Percentiles rank a stretch among this genome's conserved stretches.
Conservation (phyloP, 768 basidiomycete genomes). For the Leccinum longicurvipes region DNA sequence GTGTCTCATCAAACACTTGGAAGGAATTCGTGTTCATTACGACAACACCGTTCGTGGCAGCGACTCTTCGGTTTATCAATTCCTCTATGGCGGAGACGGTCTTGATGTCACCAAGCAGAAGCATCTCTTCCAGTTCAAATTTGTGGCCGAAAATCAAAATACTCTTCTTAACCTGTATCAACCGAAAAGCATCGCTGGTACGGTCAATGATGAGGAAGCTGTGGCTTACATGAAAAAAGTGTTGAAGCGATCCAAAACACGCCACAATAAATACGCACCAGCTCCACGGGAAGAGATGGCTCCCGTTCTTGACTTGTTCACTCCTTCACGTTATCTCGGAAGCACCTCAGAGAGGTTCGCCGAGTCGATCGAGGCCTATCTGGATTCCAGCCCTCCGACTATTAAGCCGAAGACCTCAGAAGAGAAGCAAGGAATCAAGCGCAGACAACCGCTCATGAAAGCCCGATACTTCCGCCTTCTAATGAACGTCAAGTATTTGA, state of each 20-base stretch:
- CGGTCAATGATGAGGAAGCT: constrained; percentile 67
- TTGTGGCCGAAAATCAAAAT: constrained; percentile 80
- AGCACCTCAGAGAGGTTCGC: constrained; percentile 93
- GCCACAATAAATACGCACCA: constrained; percentile 37
- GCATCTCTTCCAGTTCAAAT: constrained; percentile 91
- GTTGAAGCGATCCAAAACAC: constrained; percentile 63
- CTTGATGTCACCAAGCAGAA: constrained; percentile 98
- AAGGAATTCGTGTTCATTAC: constrained; percentile 95
- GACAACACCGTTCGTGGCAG: constrained; percentile 97
- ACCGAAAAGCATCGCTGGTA: constrained; percentile 54
- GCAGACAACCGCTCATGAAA: constrained; percentile 45
- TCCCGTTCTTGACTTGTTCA: constrained; percentile 72
- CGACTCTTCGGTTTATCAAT: constrained; percentile 92
- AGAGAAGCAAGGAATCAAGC: constrained; percentile 37
- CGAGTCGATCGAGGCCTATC: constrained; percentile 70
- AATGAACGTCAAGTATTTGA: constrained; percentile 92
- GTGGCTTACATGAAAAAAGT: constrained; percentile 83
- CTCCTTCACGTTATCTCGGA: constrained; percentile 78
- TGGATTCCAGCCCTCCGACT: constrained; percentile 68
- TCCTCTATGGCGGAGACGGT: constrained; percentile 94
- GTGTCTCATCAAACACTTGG: constrained; percentile 97
- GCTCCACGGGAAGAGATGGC: constrained; percentile 60
- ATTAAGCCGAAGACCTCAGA: constrained; percentile 40
- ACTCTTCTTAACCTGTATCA: constrained; percentile 73
- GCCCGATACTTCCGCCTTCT: constrained; percentile 67